Percentiles rank a stretch among this genome's conserved stretches.
Evolutionary conservation across 768 basidiomycete genomes (phyloP).

Genomic region (Symmetrospora coprosmae): DNA sequence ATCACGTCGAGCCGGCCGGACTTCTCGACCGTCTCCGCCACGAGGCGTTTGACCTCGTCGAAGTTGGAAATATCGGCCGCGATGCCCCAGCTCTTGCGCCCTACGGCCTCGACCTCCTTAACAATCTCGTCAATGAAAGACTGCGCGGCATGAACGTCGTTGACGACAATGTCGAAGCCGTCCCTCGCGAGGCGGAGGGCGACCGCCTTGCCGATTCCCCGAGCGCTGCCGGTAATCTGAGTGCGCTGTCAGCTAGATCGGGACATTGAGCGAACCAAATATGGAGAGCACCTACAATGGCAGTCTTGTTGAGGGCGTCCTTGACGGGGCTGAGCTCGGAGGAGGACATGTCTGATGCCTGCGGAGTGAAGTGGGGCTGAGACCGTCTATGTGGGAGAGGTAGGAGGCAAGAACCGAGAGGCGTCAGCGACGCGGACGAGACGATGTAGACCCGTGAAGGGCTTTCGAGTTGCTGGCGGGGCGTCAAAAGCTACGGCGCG

Average conservation of each 20-base stretch:
- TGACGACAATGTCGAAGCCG: constrained; percentile 24
- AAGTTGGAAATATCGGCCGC: constrained; percentile 8
- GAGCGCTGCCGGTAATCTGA: constrained; percentile 6
- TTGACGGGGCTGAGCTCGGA: neutral
- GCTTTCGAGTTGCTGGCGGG: too few species aligned
- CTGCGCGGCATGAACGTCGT: constrained; percentile 14
- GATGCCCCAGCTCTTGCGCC: constrained; percentile 12
- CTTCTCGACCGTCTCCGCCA: constrained; percentile 11
- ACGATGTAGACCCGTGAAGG: too few species aligned
- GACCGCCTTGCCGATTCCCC: constrained; percentile 25
- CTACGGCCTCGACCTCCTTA: constrained; percentile 21
- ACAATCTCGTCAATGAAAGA: constrained; percentile 8
- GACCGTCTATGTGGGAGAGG: too few species aligned
- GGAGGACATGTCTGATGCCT: too few species aligned
- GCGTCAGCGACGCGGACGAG: too few species aligned
- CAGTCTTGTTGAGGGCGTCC: neutral
- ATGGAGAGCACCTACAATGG: neutral
- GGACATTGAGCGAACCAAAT: too few species aligned
- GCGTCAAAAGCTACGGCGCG: too few species aligned
- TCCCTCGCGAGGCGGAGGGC: constrained; percentile 23
- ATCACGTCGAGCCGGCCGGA: constrained; percentile 17
- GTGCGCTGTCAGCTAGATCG: too few species aligned
- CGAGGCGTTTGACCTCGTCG: constrained; percentile 16
- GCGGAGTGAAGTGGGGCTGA: too few species aligned
- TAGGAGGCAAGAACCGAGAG: too few species aligned